phyloP scores from a whole-genome alignment of 2,329 filamentous ascomycete species.

The Macrophomina phaseolina region DNA sequence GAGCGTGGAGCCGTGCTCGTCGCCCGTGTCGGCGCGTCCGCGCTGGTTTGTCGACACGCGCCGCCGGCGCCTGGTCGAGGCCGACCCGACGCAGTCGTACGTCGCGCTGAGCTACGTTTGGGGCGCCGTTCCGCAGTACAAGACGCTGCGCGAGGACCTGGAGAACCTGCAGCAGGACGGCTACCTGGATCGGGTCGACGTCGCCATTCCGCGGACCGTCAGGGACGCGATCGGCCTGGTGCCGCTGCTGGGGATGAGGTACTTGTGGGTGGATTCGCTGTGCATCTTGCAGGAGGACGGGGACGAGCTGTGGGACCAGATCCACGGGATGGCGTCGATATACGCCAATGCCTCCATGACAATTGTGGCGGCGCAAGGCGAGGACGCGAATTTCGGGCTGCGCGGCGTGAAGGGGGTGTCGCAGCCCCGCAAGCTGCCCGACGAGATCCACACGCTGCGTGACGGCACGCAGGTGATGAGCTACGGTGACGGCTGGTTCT shows the following conservation, averaged over 20 bases:
- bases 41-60: constrained; percentile 12
- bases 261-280: constrained; percentile 33
- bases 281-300: constrained; percentile 30
- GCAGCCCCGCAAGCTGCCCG: not conserved
- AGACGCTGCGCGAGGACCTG: constrained; percentile 7
- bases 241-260: constrained; percentile 24
- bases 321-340: constrained; percentile 29
- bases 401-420: constrained; percentile 24
- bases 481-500: constrained; percentile 22
- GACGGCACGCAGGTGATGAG: constrained; percentile 3
- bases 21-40: not conserved
- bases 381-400: constrained; percentile 2
- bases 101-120: constrained; percentile 32
- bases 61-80: constrained; percentile 6
- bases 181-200: constrained; percentile 11
- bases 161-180: constrained; percentile 16
- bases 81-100: constrained; percentile 25
- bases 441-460: constrained; percentile 22
- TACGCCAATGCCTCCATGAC: constrained; percentile 31
- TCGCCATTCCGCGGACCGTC: constrained; percentile 29
- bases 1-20: not conserved
- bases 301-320: constrained; percentile 24
- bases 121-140: constrained; percentile 28
- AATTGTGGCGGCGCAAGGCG: constrained; percentile 30
- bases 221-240: constrained; percentile 29